phyloP scores from a whole-genome alignment of 1,139 yeast genomes.

The Schwanniomyces etchellsii region DNA sequence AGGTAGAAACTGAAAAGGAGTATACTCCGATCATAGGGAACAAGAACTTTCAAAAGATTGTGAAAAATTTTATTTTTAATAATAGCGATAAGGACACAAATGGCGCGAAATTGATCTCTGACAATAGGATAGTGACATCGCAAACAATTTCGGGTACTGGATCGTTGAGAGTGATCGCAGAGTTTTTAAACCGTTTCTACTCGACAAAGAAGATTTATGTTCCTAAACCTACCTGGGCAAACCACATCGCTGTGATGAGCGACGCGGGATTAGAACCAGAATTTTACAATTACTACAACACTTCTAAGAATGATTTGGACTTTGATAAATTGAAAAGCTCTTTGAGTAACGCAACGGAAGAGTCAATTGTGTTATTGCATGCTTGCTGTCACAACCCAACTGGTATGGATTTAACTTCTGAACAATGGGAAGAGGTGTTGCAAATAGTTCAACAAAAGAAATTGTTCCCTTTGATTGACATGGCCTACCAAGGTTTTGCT shows the following conservation, averaged over 20 bases:
- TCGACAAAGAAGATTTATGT: constrained; percentile 42
- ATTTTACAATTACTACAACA: constrained; percentile 49
- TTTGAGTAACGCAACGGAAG: constrained; percentile 37
- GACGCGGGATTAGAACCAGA: constrained; percentile 43
- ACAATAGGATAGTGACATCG: constrained; percentile 46
- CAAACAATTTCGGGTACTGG: constrained; percentile 62
- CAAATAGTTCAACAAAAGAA: constrained; percentile 48
- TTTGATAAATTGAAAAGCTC: constrained; percentile 45
- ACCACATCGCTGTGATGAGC: constrained; percentile 55
- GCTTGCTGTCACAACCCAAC: constrained; percentile 99
- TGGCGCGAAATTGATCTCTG: constrained; percentile 43
- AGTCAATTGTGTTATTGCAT: constrained; percentile 72
- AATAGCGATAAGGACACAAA: constrained; percentile 43
- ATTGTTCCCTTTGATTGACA: constrained; percentile 85
- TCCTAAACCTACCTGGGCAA: constrained; percentile 76
- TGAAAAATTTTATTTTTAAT: constrained; percentile 47
- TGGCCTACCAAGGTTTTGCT: constrained; percentile 97
- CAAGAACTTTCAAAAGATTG: constrained; percentile 42
- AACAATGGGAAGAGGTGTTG: constrained; percentile 76
- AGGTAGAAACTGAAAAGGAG: constrained; percentile 47
- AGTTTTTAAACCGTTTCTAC: constrained; percentile 46
- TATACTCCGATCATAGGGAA: constrained; percentile 53
- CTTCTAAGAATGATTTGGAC: constrained; percentile 47
- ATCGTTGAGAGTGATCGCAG: constrained; percentile 51
- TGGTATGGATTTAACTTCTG: constrained; percentile 86